phyloP scores from a whole-genome alignment of 208 protist species.

The Leishmania braziliensis region DNA sequence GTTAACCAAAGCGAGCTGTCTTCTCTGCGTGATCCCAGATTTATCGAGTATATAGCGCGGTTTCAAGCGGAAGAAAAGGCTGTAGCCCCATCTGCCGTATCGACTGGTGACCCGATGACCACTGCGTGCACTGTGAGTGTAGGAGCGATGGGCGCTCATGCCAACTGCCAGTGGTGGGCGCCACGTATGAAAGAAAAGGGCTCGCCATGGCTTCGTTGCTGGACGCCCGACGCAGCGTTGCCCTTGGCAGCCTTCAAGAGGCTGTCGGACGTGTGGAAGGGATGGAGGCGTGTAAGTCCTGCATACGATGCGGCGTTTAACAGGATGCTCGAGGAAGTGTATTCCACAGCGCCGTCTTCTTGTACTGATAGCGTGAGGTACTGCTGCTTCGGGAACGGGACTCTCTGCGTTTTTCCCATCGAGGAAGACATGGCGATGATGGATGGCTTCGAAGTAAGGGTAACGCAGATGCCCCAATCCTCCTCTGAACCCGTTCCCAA shows the following conservation, averaged over 20 bases:
- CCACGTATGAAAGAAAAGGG: not conserved
- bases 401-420: constrained; percentile 1
- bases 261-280: constrained; percentile 15
- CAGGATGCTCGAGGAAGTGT: constrained; percentile 1
- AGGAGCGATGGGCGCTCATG: not conserved
- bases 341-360: not conserved
- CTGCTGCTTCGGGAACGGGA: constrained; percentile 27
- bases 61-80: not conserved
- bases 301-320: constrained; percentile 5
- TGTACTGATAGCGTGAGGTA: not conserved
- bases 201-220: constrained; percentile 1
- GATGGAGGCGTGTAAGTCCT: constrained; percentile 11
- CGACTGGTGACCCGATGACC: not conserved
- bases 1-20: constrained; percentile 19
- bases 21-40: constrained; percentile 8
- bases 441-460: not conserved
- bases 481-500: not conserved
- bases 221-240: constrained; percentile 21
- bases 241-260: not conserved
- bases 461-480: not conserved
- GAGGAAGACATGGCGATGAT: not conserved
- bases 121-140: not conserved
- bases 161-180: constrained; percentile 5
- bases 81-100: not conserved
- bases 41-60: constrained; percentile 16